Evolutionary conservation across 306 rosid genomes (phyloP), one percentile per base, ranked within the genome.

Genomic region (Cicer chorassanicum): DNA sequence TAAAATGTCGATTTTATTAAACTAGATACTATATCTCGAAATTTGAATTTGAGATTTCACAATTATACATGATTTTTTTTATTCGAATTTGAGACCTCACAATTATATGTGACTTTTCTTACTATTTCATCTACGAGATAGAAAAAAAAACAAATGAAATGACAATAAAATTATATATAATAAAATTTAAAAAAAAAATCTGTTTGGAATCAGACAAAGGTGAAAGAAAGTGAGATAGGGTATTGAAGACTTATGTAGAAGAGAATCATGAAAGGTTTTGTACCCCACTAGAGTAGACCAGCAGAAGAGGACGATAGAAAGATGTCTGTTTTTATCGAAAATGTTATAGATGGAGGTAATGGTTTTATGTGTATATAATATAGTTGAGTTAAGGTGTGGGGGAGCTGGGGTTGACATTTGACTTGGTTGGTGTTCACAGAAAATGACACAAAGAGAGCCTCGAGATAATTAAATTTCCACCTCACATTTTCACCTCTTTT

Each of bases 401-500:
- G 75, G 85, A 9, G 81, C 70, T 61, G 63, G 49, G 71, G 6
- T 57, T 46, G 14, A 56, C 51, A 72, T 65, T 69, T 61, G 73
- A 68, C 85, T 79, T 79, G 69, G 49, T 71, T 14, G 1, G 60
- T 60, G 24, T 82, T 72, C 75, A 60, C 84, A 82, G 70, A 81
- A 53, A 82, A 68, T 15, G 78, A 80, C 65, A 69, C 70, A 13
- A 63, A 49, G 14, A 60, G 68, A 62, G 73, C 59, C 45, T n/a
- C 1, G 5, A 50, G 48, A 50, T 59, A 84, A 82, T 69, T 79
- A 68, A 82, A 78, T 73, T 54, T 76, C 21, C 68, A 67, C 81
- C 79, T 90, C 96, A 88, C 89, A 85, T 34, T 55, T 77, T 85
- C 87, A 83, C 87, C 86, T 88, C 87, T 68, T 86, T 78, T 83